Evolutionary conservation across 345 rosid species (phyloP).

Genomic region (Syzygium grande): DNA sequence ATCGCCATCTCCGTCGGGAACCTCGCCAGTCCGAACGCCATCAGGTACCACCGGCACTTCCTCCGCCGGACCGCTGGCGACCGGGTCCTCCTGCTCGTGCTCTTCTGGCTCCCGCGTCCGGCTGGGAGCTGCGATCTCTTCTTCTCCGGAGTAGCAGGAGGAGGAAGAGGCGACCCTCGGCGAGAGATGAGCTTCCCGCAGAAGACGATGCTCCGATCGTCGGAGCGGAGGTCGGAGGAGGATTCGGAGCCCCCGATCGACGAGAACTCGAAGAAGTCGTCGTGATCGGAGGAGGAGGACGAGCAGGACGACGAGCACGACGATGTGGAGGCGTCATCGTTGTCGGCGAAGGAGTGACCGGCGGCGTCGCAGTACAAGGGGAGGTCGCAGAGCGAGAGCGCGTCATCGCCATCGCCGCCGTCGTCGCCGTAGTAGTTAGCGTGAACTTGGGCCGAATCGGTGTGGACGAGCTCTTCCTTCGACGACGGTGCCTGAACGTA

Average conservation of each 20-base stretch:
- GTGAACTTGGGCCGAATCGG: not conserved
- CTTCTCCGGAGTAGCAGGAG: not conserved
- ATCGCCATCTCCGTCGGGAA: not conserved
- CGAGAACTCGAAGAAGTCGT: not conserved
- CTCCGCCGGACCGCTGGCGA: not conserved
- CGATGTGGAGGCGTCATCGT: not conserved
- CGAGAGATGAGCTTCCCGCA: not conserved
- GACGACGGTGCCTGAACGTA: not conserved
- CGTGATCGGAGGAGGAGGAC: not conserved
- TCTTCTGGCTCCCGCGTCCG: not conserved
- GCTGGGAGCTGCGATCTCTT: not conserved
- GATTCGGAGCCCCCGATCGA: not conserved
- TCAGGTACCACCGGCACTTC: not conserved
- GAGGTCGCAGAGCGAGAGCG: not conserved
- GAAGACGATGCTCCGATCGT: not conserved
- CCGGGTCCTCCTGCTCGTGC: not conserved
- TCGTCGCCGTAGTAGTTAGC: not conserved
- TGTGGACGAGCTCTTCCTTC: not conserved
- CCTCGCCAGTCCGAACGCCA: not conserved
- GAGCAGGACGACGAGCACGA: not conserved
- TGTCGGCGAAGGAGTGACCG: not conserved
- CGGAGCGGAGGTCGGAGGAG: not conserved
- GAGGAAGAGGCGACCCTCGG: not conserved
- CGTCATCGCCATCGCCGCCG: not conserved
- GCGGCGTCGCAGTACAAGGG: not conserved